These are phyloP conservation scores for Geranium rotundifolium DNA, from an alignment of 345 rosid species.

Conservation along the genomic window DNA sequence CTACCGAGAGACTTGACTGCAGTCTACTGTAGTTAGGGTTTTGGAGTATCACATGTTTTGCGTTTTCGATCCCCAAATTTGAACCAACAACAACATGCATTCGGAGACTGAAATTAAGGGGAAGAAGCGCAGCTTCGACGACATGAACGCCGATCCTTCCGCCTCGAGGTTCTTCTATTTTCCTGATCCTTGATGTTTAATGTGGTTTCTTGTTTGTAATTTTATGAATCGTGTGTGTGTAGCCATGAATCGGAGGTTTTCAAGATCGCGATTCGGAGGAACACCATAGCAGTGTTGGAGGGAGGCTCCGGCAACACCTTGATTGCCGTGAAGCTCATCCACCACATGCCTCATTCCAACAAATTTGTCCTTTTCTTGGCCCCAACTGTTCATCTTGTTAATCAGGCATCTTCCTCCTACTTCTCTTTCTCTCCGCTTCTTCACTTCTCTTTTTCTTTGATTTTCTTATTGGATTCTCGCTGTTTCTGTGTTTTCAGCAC, in stretches of 20 bases:
- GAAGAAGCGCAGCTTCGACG: constrained; percentile 36
- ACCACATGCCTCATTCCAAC: constrained; percentile 25
- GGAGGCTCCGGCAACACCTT: constrained; percentile 61
- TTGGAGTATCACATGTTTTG: no score
- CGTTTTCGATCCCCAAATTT: neutral
- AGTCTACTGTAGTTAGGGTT: no score
- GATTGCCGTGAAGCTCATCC: constrained; percentile 58
- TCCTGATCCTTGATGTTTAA: constrained; percentile 1
- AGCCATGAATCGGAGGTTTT: constrained; percentile 53
- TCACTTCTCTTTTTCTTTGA: neutral
- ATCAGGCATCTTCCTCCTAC: constrained; percentile 42
- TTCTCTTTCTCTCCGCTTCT: no score
- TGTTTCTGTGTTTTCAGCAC: constrained; percentile 43
- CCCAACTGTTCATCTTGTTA: constrained; percentile 69
- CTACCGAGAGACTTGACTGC: no score
- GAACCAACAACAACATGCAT: neutral
- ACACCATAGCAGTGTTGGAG: constrained; percentile 66
- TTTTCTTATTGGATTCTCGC: neutral
- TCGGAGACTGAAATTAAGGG: constrained; percentile 9
- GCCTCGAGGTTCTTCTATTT: constrained; percentile 2
- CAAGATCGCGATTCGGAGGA: constrained; percentile 58
- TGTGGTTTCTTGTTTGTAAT: constrained; percentile 6
- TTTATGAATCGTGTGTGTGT: constrained; percentile 4
- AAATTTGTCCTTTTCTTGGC: constrained; percentile 63
- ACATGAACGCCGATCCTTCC: constrained; percentile 16